Percentiles rank a stretch among this genome's conserved stretches.
These are phyloP conservation scores for Ceratobasidium sp. DNA, from an alignment of 1,284 basidiomycete genomes.

Conservation along the genomic window DNA sequence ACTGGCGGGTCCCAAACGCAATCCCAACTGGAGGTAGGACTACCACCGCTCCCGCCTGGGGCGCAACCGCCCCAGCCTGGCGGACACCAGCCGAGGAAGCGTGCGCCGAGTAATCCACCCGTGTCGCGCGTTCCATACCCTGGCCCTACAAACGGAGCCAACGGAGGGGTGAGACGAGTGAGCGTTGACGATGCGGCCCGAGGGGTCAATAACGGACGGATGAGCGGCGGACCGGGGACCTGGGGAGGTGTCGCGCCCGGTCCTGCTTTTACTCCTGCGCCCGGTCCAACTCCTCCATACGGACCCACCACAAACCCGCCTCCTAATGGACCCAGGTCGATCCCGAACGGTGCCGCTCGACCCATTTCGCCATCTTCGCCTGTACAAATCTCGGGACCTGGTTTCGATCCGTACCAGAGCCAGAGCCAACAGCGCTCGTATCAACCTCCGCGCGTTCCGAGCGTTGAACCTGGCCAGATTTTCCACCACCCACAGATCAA, in stretches of 20 bases:
- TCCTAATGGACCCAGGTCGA: neutral
- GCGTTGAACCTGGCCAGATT: constrained; percentile 33
- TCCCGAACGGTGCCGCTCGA: constrained; percentile 11
- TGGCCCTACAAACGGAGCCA: neutral
- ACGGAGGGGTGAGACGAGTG: neutral
- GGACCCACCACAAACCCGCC: constrained; percentile 7
- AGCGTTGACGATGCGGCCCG: constrained; percentile 15
- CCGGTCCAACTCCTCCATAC: neutral
- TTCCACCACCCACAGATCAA: constrained; percentile 19
- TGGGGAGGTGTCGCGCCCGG: constrained; percentile 31
- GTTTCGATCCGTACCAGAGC: constrained; percentile 11
- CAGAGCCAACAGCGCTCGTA: neutral
- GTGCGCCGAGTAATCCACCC: constrained; percentile 31
- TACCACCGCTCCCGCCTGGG: constrained; percentile 17
- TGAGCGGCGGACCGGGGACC: constrained; percentile 34
- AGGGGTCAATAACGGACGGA: neutral
- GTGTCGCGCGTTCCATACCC: constrained; percentile 36
- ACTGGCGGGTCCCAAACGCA: constrained; percentile 30
- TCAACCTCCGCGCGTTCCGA: neutral
- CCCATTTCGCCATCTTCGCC: neutral
- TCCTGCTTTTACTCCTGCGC: neutral
- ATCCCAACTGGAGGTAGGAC: neutral
- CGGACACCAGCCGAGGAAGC: constrained; percentile 7
- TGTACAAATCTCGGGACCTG: constrained; percentile 1
- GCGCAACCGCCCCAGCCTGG: constrained; percentile 22